A percentile compares a stretch with the other conserved stretches of the same genome.
Conservation (phyloP, 257 asterid genomes). For the Capsicum pubescens region DNA sequence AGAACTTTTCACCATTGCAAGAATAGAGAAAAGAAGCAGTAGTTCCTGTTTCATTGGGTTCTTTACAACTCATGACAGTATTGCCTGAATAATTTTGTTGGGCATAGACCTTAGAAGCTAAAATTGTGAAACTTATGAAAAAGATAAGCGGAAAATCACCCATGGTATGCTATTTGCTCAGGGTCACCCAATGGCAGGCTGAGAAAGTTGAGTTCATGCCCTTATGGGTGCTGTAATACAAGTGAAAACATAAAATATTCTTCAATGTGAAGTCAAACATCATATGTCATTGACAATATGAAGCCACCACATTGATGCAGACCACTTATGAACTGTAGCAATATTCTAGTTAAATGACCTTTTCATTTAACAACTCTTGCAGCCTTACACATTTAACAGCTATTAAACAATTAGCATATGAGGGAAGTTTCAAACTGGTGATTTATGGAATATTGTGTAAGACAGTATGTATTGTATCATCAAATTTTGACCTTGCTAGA, state of each 20-base stretch:
- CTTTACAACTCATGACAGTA: conserved; percentile 42
- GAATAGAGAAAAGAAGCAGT: conserved; percentile 55
- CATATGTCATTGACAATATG: conserved; percentile 16
- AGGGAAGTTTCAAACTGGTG: background rate
- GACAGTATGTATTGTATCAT: background rate
- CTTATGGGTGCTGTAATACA: conserved; percentile 36
- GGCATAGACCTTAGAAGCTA: conserved; percentile 36
- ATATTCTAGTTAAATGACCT: conserved; percentile 7
- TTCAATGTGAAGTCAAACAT: conserved; percentile 25
- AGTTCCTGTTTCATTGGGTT: conserved; percentile 44
- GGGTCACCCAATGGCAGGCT: conserved; percentile 65
- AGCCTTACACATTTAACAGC: conserved; percentile 17
- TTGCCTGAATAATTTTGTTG: conserved; percentile 60
- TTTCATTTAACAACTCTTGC: conserved; percentile 12
- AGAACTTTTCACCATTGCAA: conserved; percentile 47
- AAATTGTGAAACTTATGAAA: conserved; percentile 30
- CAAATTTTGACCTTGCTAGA: conserved; percentile 6
- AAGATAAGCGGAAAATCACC: conserved; percentile 30
- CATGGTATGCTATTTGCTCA: conserved; percentile 41
- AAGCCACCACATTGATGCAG: conserved; percentile 25
- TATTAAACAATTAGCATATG: background rate
- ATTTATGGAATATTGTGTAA: background rate
- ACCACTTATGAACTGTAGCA: background rate
- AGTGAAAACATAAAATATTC: conserved; percentile 49
- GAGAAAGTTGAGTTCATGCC: background rate